Evolutionary conservation across 73 alveolate species (phyloP).

Genomic region (Stentor roeselii): DNA sequence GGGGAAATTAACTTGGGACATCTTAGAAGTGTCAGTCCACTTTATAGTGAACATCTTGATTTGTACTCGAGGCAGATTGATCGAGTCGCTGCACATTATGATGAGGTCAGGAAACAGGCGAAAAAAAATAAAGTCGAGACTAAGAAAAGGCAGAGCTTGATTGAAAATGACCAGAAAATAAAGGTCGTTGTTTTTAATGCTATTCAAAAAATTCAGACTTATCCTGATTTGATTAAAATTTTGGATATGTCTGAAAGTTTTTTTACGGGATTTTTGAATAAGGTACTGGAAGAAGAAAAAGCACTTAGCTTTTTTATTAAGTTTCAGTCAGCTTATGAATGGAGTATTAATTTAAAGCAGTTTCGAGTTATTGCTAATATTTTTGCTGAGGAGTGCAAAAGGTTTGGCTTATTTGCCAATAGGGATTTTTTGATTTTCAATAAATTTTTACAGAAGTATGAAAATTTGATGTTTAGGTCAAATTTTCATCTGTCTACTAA

Average conservation of each 20-base stretch:
- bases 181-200: neutral
- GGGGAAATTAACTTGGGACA: neutral
- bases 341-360: neutral
- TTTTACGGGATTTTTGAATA: neutral
- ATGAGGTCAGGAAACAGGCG: neutral
- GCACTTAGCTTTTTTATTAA: neutral
- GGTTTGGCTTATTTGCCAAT: neutral
- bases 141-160: neutral
- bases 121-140: neutral
- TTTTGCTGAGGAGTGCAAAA: neutral
- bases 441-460: neutral
- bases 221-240: neutral
- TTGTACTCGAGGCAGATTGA: neutral
- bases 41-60: neutral
- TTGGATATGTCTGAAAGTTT: neutral
- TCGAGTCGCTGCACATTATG: slow-evolving; percentile 16
- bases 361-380: neutral
- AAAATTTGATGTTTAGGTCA: no score
- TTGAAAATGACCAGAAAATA: neutral
- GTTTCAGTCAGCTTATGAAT: neutral
- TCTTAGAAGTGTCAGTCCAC: no score
- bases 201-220: no score
- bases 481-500: no score
- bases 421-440: neutral
- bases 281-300: neutral